These are phyloP conservation scores for Mycena galopus DNA, from an alignment of 768 basidiomycete species.

Conservation along the genomic window DNA sequence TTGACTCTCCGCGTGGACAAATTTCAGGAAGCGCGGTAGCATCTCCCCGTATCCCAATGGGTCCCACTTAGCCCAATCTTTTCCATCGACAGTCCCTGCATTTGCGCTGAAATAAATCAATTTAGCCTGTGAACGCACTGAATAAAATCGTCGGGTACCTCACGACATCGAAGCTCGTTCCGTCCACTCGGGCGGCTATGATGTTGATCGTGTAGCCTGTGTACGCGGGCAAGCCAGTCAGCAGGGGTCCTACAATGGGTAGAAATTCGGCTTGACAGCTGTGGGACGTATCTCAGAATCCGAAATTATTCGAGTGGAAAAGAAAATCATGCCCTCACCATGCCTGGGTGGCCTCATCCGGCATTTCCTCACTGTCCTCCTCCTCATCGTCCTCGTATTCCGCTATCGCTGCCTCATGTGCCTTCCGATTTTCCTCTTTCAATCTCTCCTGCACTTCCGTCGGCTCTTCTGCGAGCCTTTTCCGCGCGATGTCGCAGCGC, in stretches of 20 bases:
- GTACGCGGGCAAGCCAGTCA: neutral
- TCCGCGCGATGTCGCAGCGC: neutral
- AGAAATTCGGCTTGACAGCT: neutral
- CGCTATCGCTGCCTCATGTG: neutral
- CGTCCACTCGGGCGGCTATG: neutral
- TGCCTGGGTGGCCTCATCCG: neutral
- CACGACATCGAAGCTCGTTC: neutral
- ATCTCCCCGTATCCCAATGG: neutral
- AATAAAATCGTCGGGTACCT: neutral
- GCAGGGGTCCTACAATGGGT: neutral
- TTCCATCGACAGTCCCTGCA: neutral
- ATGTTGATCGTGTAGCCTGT: neutral
- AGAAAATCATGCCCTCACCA: neutral
- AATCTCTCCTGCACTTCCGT: neutral
- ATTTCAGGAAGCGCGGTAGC: neutral
- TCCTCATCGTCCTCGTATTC: neutral
- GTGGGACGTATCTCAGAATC: neutral
- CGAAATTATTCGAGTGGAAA: neutral
- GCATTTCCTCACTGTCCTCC: neutral
- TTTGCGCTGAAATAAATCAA: neutral
- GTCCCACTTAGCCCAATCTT: slow-evolving; percentile 4
- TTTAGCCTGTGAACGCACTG: neutral
- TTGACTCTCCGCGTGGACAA: neutral
- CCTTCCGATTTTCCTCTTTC: neutral
- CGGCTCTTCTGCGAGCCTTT: neutral